Percentiles rank a stretch among this genome's conserved stretches.
These are phyloP conservation scores for Ceratorhiza oryzae-sativae DNA, from an alignment of 1,284 basidiomycete species.

Conservation along the genomic window DNA sequence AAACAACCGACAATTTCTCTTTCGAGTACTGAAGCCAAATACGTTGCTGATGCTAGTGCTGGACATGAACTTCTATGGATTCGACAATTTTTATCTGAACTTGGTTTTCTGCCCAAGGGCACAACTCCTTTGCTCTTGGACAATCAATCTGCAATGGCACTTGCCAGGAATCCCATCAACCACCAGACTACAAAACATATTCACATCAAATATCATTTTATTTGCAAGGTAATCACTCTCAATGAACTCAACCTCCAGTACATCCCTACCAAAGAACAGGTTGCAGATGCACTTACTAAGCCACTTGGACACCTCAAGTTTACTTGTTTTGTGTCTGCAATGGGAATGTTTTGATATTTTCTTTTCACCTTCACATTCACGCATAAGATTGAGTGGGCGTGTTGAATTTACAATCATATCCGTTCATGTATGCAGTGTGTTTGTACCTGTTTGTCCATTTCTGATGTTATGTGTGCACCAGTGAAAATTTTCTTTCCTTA, in stretches of 20 bases:
- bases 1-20: conserved; percentile 48
- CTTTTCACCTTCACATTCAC: neutral
- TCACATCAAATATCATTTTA: conserved; percentile 46
- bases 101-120: neutral
- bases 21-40: conserved; percentile 53
- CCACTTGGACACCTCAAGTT: conserved; percentile 44
- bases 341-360: neutral
- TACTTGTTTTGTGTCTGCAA: neutral
- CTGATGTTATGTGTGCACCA: neutral
- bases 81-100: conserved; percentile 33
- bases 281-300: conserved; percentile 57
- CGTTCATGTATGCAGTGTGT: neutral
- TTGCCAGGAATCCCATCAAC: conserved; percentile 45
- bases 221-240: conserved; percentile 47
- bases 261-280: conserved; percentile 49
- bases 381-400: neutral
- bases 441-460: neutral
- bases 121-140: conserved; percentile 44
- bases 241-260: conserved; percentile 49
- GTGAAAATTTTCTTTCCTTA: neutral
- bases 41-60: conserved; percentile 49
- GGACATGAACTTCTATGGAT: conserved; percentile 49
- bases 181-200: conserved; percentile 49
- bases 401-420: neutral
- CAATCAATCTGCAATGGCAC: conserved; percentile 45